Conservation (phyloP, 23 red algal genomes). For the Agarophyton chilense region DNA sequence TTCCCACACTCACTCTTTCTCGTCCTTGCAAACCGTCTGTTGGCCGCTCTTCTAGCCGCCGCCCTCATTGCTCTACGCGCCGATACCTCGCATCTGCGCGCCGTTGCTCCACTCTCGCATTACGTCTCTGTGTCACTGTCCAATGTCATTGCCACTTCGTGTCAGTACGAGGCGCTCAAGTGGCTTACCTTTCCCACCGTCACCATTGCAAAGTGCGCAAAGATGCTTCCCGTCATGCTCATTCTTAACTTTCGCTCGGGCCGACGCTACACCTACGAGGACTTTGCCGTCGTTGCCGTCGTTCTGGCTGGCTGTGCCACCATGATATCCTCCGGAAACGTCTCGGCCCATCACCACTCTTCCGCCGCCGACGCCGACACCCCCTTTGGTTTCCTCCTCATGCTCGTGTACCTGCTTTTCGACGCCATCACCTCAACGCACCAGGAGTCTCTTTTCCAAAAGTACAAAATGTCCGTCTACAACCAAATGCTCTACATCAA, state of each 20-base stretch:
- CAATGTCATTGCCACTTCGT: slow-evolving; percentile 85
- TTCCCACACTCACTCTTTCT: slow-evolving; percentile 82
- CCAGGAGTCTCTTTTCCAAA: slow-evolving; percentile 76
- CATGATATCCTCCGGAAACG: slow-evolving; percentile 69
- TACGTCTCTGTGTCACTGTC: slow-evolving; percentile 74
- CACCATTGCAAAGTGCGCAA: slow-evolving; percentile 87
- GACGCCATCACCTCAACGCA: slow-evolving; percentile 80
- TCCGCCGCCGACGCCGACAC: slow-evolving; percentile 30
- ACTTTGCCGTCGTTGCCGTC: slow-evolving; percentile 55
- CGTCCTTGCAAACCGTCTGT: slow-evolving; percentile 85
- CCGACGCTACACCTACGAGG: slow-evolving; percentile 27
- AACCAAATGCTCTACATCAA: slow-evolving; percentile 96
- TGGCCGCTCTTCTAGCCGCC: slow-evolving; percentile 58
- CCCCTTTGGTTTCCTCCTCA: slow-evolving; percentile 63
- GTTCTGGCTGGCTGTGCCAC: slow-evolving; percentile 51
- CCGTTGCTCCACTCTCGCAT: slow-evolving; percentile 37
- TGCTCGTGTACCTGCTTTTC: slow-evolving; percentile 74
- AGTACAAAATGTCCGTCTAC: slow-evolving; percentile 61
- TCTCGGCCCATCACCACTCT: slow-evolving; percentile 43
- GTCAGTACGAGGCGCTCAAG: slow-evolving; percentile 90
- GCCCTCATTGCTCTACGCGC: slow-evolving; percentile 25
- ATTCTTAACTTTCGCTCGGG: slow-evolving; percentile 45
- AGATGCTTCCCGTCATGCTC: slow-evolving; percentile 90
- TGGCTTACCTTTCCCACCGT: slow-evolving; percentile 90
- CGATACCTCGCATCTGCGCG: slow-evolving; percentile 13